Base-by-base conservation (phyloP, 2,329 filamentous ascomycete genomes). In the Xylariaceae sp. region DNA sequence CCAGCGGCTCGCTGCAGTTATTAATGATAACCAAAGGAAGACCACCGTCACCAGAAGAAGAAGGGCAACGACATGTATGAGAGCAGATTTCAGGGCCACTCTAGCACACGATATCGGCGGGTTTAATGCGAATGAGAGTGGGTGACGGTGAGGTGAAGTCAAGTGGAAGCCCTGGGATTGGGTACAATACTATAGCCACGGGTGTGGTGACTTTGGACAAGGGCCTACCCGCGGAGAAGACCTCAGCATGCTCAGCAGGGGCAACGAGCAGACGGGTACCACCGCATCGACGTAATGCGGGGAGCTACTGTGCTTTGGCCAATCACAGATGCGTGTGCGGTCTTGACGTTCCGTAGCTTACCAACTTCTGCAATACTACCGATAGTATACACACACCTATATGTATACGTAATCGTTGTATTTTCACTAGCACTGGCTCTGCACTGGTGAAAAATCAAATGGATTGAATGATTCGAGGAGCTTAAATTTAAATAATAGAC, bases 41-140 rank as follows among this genome's bases (percentile, higher is more conserved):
- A 37, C 6, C 9, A 20, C 32, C 11, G 20, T n/a, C 16, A 11
- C 13, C 23, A 45, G 21, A 21, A 32, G 18, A 40, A 26, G 26
- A 24, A 27, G 30, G 3, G 10, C 30, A 36, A 26, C 16, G 39
- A 18, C 40, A 35, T 32, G 23, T 6, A 24, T 6, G 30, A 16
- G 30, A 24, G n/a, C n/a, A n/a, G n/a, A n/a, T n/a, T n/a, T n/a
- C n/a, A n/a, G n/a, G 30, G 16, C 24, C 9, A 16, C 9, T 20
- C 7, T 20, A 47, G 18, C 23, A 30, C 30, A 35, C 39, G 18
- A 29, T 50, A 20, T 44, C 39, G 26, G 27, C 36, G 24, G 32
- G 21, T 24, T 27, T 32, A 33, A 45, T 32, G 30, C 15, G 30
- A 47, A 29, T 30, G 42, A 52, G 40, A 20, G 50, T 53, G 50